phyloP scores from a whole-genome alignment of 129 eudicot species.

The Heracleum sosnowskyi region DNA sequence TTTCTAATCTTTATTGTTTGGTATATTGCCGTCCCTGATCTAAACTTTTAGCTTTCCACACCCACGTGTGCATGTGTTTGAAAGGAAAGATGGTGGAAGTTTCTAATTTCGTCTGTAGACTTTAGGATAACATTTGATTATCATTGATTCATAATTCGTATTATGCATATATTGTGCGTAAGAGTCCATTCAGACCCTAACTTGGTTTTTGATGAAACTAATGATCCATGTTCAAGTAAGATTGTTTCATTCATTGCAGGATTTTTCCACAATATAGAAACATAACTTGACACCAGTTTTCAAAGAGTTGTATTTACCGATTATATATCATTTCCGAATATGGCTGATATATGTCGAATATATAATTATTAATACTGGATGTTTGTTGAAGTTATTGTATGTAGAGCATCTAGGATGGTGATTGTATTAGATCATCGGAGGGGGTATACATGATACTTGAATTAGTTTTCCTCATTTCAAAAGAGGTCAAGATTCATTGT shows the following conservation, averaged over 20 bases:
- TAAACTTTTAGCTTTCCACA: background rate
- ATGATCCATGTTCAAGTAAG: constrained; percentile 75
- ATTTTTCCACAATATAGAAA: background rate
- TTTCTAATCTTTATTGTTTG: background rate
- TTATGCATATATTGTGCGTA: constrained; percentile 8
- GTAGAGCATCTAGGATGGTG: background rate
- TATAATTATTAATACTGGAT: no score
- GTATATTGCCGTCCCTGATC: background rate
- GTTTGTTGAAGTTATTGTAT: no score
- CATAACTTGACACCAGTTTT: background rate
- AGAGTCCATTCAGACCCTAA: constrained; percentile 6
- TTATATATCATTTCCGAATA: no score
- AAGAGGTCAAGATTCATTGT: background rate
- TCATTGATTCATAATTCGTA: background rate
- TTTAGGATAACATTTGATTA: background rate
- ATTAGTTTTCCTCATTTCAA: background rate
- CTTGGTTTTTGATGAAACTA: constrained; percentile 15
- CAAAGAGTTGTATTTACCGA: no score
- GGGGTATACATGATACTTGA: background rate
- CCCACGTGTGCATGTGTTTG: background rate
- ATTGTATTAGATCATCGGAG: background rate
- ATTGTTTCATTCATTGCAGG: background rate
- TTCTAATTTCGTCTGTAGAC: background rate
- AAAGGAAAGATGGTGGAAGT: constrained; percentile 2
- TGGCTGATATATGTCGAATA: no score